A percentile compares a stretch with the other conserved stretches of the same genome.
Evolutionary conservation across 2,329 filamentous ascomycete species (phyloP).

Genomic region (Coccinonectria pachysandricola): DNA sequence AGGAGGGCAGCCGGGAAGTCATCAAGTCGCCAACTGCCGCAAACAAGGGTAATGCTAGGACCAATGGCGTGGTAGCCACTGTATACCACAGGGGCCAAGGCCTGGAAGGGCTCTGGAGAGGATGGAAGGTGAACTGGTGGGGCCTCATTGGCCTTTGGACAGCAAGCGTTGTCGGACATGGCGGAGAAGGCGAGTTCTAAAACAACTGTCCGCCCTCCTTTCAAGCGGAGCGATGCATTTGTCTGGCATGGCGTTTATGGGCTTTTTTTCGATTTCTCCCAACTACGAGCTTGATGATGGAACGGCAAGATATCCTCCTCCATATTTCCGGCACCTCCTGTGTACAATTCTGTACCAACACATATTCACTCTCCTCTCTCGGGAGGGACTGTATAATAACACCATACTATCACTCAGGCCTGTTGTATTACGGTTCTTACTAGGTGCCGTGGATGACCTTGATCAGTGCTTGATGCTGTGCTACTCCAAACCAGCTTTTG

Average conservation of each 20-base stretch:
- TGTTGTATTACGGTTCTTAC: no score
- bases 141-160: conserved; percentile 66
- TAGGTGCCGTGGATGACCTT: no score
- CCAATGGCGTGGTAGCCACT: conserved; percentile 19
- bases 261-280: conserved; percentile 25
- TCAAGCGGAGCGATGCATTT: conserved; percentile 17
- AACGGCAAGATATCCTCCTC: conserved; percentile 31
- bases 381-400: conserved; percentile 4
- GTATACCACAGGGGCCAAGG: conserved; percentile 53
- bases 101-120: conserved; percentile 56
- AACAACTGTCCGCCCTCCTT: conserved; percentile 6
- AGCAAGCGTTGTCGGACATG: conserved; percentile 51
- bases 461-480: no score
- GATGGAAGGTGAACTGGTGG: conserved; percentile 73
- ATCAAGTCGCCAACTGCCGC: conserved; percentile 22
- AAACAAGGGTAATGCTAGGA: conserved; percentile 23
- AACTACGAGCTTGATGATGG: conserved; percentile 30
- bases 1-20: conserved; percentile 60
- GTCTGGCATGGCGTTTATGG: conserved; percentile 25
- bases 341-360: conserved; percentile 13
- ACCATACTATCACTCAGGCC: no score
- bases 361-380: conserved; percentile 10
- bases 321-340: no score
- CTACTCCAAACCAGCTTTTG: no score
- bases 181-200: conserved; percentile 51